Evolutionary conservation across 805 yeast genomes (phyloP).

Genomic region (Metschnikowia chrysomelidarum): DNA sequence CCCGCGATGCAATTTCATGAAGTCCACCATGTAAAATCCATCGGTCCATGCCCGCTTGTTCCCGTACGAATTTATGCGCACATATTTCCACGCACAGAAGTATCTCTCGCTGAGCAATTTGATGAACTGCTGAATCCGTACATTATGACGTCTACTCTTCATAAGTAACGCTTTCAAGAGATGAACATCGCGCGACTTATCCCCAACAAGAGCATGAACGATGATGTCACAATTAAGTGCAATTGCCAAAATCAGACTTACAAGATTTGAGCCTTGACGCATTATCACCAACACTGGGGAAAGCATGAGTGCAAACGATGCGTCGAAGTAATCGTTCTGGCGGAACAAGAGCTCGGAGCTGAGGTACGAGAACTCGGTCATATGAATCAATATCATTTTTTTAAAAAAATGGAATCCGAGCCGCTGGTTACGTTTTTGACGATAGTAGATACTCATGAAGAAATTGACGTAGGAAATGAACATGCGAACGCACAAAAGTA

Average conservation of each 20-base stretch:
- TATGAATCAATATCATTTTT: constrained; percentile 15
- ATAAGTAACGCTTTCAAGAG: constrained; percentile 7
- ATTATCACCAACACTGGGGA: constrained; percentile 14
- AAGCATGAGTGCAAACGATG: constrained; percentile 12
- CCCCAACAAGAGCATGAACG: constrained; percentile 1
- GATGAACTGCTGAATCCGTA: constrained; percentile 6
- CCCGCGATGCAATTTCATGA: constrained; percentile 5
- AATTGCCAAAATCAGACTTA: constrained; percentile 13
- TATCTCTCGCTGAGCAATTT: constrained; percentile 18
- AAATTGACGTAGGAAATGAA: constrained; percentile 18
- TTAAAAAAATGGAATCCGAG: constrained; percentile 19
- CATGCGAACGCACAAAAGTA: constrained; percentile 8
- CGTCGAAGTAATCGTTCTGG: constrained; percentile 9
- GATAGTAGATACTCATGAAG: constrained; percentile 21
- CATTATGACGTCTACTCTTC: neutral
- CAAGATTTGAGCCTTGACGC: constrained; percentile 11
- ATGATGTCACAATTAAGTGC: constrained; percentile 12
- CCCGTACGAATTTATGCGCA: constrained; percentile 13
- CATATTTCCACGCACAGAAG: constrained; percentile 19
- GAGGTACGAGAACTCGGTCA: constrained; percentile 17
- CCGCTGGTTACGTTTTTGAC: constrained; percentile 13
- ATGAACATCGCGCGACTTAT: constrained; percentile 1
- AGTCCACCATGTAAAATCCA: constrained; percentile 9
- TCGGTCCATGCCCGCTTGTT: constrained; percentile 5
- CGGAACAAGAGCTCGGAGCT: constrained; percentile 15